Evolutionary conservation across 192 early-diverging fungal species (phyloP), one percentile per base, ranked within the genome.

Genomic region (Mortierella hygrophila): DNA sequence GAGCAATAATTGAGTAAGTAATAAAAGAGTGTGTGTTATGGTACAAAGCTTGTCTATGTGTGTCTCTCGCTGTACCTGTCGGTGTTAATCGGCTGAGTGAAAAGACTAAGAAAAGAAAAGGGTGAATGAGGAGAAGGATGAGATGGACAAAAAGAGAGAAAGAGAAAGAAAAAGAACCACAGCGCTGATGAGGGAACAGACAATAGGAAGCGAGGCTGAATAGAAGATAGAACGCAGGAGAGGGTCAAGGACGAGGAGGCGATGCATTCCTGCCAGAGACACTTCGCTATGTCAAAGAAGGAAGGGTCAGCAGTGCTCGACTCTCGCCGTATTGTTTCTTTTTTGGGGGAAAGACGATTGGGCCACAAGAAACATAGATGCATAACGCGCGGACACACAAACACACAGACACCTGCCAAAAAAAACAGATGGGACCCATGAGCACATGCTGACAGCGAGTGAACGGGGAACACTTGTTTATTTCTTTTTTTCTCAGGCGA

Each of bases 31-130:
- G 42, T 4, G 32, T 23, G 7, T 68, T 52, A 52, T 32, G 13
- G 55, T 60, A 32, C 60, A 65, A 60, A 23, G 60, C 60, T 65
- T 65, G 60, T 65, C 21, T 21, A 3, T 3, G 44, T 1, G 44
- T 46, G 44, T 46, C 9, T 46, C 11, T 46, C 44, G 6, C 11
- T 46, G 11, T 26, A 5, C n/a, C 21, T 26, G n/a, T 32, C 26
- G 60, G 60, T 65, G 60, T 65, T 29, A 65, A 11, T 65, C 26
- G 60, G 60, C 60, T 32, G 60, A 65, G 60, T 65, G 60, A 74
- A 49, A 4, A 41, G 47, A 16, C 41, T 44, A 68, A 69, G 16
- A 49, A 68, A 32, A 76, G 57, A 26, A 38, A 9, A 47, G 44
- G 49, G 18, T 49, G 72, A 72, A 60, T 60, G 57, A 37, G 13